These are phyloP conservation scores for Curvularia spicifera DNA, from an alignment of 2,329 filamentous ascomycete species.

Conservation along the genomic window DNA sequence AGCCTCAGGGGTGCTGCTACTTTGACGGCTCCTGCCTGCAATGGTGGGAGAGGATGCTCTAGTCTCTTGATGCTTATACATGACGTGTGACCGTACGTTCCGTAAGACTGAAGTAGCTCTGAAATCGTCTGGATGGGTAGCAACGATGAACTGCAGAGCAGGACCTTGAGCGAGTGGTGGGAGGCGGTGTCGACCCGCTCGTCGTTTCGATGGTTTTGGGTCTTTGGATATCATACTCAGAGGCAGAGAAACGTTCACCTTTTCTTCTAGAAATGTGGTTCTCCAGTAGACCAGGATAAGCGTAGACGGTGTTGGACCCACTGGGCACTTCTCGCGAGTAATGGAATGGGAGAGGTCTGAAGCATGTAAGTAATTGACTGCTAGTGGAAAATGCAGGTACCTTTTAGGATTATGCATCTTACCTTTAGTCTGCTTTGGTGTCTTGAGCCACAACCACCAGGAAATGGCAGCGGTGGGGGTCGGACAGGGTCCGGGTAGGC, in stretches of 20 bases:
- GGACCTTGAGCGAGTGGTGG: constrained; percentile 44
- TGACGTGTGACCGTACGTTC: constrained; percentile 46
- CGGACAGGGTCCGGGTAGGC: constrained; percentile 5
- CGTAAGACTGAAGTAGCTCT: constrained; percentile 41
- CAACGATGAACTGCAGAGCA: constrained; percentile 43
- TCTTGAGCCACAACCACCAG: constrained; percentile 22
- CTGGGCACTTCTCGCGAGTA: constrained; percentile 7
- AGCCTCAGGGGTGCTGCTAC: constrained; percentile 16
- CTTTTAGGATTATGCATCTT: constrained; percentile 9
- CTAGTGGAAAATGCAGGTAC: constrained; percentile 22
- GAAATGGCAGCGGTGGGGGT: constrained; percentile 5
- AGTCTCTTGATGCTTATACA: constrained; percentile 45
- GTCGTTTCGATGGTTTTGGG: constrained; percentile 31
- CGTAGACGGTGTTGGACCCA: constrained; percentile 5
- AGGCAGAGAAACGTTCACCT: not conserved
- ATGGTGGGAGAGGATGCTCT: constrained; percentile 25
- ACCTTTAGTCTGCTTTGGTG: constrained; percentile 11
- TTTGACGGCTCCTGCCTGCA: constrained; percentile 24
- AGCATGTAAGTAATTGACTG: constrained; percentile 4
- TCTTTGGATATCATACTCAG: constrained; percentile 32
- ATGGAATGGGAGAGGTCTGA: constrained; percentile 1
- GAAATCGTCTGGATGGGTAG: constrained; percentile 45
- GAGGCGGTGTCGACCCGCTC: constrained; percentile 38
- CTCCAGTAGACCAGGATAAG: not conserved
- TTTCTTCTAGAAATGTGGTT: not conserved